Percentiles rank a stretch among this genome's conserved stretches.
phyloP scores from a whole-genome alignment of 257 asterid species.

The Lycium barbarum region DNA sequence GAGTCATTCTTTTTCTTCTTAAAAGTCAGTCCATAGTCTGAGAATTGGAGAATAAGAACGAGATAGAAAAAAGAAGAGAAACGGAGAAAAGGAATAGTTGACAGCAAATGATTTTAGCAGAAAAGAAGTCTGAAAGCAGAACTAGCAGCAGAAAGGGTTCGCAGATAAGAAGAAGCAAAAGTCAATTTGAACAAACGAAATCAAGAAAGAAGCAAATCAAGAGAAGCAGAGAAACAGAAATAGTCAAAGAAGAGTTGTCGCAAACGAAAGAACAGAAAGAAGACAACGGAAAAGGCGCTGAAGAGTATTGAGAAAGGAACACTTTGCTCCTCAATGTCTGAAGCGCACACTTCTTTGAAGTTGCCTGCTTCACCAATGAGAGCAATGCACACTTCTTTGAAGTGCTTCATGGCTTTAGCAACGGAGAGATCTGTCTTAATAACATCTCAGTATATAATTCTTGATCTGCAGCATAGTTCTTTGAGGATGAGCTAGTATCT shows the following conservation, averaged over 20 bases:
- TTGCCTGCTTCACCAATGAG: background rate
- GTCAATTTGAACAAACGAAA: background rate
- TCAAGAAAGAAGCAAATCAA: background rate
- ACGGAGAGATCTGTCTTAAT: background rate
- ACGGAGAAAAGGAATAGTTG: background rate
- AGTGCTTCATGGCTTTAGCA: background rate
- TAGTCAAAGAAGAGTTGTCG: background rate
- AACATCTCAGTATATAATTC: background rate
- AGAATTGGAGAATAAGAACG: background rate
- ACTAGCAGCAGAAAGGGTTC: background rate
- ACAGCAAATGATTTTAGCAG: background rate
- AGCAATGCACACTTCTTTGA: background rate
- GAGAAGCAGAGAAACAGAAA: background rate
- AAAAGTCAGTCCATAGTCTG: background rate
- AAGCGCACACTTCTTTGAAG: background rate
- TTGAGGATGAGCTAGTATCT: background rate
- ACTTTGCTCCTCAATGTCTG: background rate
- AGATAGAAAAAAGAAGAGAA: background rate
- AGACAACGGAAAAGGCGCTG: background rate
- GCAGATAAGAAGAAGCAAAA: slow-evolving; percentile 6
- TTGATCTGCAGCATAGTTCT: background rate
- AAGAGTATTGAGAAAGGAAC: background rate
- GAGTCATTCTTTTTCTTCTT: background rate
- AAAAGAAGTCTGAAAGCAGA: background rate
- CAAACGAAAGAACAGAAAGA: background rate